Evolutionary conservation across 495 filamentous ascomycete species (phyloP), one percentile per base, ranked within the genome.

Genomic region (Pyronema domesticum): DNA sequence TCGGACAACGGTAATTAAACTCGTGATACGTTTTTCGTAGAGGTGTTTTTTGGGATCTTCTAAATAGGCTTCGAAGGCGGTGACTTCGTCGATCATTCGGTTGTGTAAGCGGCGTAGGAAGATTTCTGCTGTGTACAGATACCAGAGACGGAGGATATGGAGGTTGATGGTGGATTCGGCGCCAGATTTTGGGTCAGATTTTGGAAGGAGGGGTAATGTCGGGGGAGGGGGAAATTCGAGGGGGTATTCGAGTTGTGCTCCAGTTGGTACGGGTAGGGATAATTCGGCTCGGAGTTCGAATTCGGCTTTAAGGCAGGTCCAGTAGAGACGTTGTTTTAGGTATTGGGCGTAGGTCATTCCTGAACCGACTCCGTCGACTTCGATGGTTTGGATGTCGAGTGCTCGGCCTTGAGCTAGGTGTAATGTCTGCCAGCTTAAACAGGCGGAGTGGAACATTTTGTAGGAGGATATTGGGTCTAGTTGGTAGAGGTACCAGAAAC

Each of bases 401-500:
- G 35, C n/a, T 35, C 36, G 35, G 37, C 50, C 50, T 7, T 40
- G 50, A 10, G 50, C 10, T 3, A 69, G 48, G 34, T 68, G 62
- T 51, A 69, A 62, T 18, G 68, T 69, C 55, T 70, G 66, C 67
- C 67, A 70, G 52, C 67, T 55, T 63, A 69, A 65, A 37, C 67
- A 70, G 19, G 68, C 68, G 14, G 68, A 62, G 36, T 68, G 67
- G 51, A 69, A 69, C 58, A 68, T 63, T 52, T 69, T 70, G 61
- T 68, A 70, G 7, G 66, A 67, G 1, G 64, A 57, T 13, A 70
- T 65, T 4, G 67, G 67, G 55, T 69, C 67, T 45, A 70, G 61
- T 39, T 70, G 69, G 55, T 69, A 70, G 45, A 69, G 66, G 59
- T 70, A 68, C 68, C 68, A 70, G 52, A 70, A 67, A 39, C 68